phyloP scores from a whole-genome alignment of 2,329 filamentous ascomycete species.

The Neonectria punicea region DNA sequence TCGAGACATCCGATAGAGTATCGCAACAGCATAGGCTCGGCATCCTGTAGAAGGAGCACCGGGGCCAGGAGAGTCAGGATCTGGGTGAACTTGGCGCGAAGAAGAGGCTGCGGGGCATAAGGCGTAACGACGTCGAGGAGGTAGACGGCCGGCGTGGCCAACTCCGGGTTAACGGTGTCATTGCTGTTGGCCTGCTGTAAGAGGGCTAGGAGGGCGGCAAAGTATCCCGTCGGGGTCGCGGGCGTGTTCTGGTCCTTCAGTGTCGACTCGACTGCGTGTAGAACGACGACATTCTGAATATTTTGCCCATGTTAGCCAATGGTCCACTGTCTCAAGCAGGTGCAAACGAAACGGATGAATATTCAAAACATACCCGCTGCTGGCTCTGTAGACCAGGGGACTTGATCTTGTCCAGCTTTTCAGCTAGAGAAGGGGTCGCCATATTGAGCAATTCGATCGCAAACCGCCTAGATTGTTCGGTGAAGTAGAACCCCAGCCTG shows the following conservation, averaged over 20 bases:
- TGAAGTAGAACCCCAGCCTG: conserved; percentile 37
- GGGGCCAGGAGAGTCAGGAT: conserved; percentile 90
- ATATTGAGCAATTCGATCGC: conserved; percentile 52
- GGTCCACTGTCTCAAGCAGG: conserved; percentile 7
- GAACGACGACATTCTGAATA: conserved; percentile 80
- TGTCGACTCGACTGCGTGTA: conserved; percentile 92
- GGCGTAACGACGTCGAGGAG: conserved; percentile 93
- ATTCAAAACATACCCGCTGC: conserved; percentile 76
- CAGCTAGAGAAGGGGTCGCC: conserved; percentile 69
- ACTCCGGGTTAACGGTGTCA: conserved; percentile 80
- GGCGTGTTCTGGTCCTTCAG: conserved; percentile 88
- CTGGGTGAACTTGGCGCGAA: conserved; percentile 94
- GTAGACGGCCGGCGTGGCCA: conserved; percentile 89
- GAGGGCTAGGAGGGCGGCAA: conserved; percentile 91
- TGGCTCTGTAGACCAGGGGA: conserved; percentile 96
- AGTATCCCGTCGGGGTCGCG: conserved; percentile 89
- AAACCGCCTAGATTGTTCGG: conserved; percentile 43
- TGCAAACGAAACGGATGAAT: conserved; percentile 9
- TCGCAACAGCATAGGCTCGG: conserved; percentile 86
- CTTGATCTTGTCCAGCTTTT: conserved; percentile 97
- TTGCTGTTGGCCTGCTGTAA: conserved; percentile 79
- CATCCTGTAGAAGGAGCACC: conserved; percentile 80
- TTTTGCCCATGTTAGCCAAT: conserved; percentile 11
- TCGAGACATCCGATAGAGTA: conserved; percentile 94
- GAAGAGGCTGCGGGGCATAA: conserved; percentile 83